Evolutionary conservation across 2,329 filamentous ascomycete species (phyloP).

Genomic region (Botrytis aclada): DNA sequence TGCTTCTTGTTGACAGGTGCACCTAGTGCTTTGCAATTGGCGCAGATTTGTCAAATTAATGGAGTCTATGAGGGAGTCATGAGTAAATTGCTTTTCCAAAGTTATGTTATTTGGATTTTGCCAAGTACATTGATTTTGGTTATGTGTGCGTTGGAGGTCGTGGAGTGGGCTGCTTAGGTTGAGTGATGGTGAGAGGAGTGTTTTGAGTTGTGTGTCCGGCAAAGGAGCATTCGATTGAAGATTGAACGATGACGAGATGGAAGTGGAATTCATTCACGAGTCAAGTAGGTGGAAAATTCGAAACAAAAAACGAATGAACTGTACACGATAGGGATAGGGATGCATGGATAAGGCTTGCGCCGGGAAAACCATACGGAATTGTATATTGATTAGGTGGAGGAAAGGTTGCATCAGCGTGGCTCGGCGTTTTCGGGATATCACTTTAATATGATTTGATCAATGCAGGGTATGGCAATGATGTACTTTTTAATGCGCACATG

Average conservation of each 20-base stretch:
- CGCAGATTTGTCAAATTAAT: constrained; percentile 98
- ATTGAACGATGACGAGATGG: neutral
- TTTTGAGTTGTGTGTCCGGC: neutral
- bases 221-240: neutral
- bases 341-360: neutral
- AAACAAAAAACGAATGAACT: neutral
- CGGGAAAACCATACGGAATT: neutral
- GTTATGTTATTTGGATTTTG: constrained; percentile 94
- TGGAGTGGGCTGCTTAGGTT: constrained; percentile 70
- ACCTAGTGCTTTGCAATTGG: constrained; percentile 87
- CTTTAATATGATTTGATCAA: neutral
- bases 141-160: constrained; percentile 85
- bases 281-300: neutral
- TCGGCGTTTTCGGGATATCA: constrained; percentile 10
- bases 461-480: neutral
- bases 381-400: neutral
- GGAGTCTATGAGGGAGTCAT: constrained; percentile 93
- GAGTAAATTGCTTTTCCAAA: constrained; percentile 90
- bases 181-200: neutral
- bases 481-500: neutral
- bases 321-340: constrained; percentile 1
- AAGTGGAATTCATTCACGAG: neutral
- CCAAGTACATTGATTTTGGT: constrained; percentile 89
- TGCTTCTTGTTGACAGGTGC: constrained; percentile 95
- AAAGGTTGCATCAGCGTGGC: constrained; percentile 1